Evolutionary conservation across 1,284 basidiomycete genomes (phyloP).

Genomic region (Moesziomyces antarcticus): DNA sequence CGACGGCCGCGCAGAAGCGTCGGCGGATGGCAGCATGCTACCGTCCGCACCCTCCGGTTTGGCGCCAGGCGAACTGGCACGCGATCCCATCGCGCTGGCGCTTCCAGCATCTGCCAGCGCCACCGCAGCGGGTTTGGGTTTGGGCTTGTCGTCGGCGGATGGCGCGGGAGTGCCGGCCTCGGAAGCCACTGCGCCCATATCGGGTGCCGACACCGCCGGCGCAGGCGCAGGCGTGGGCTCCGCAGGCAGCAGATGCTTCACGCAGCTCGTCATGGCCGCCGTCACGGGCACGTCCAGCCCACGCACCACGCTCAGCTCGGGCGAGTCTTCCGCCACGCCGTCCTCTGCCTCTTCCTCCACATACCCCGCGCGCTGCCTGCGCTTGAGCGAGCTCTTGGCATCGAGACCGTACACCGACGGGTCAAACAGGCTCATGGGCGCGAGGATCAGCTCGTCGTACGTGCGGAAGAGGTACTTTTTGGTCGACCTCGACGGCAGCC

Average conservation of each 20-base stretch:
- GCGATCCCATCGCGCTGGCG: slow-evolving; percentile 27
- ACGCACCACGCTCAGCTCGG: slow-evolving; percentile 26
- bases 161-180: slow-evolving; percentile 42
- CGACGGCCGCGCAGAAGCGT: slow-evolving; percentile 37
- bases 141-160: slow-evolving; percentile 7
- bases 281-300: slow-evolving; percentile 52
- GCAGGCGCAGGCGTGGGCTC: slow-evolving; percentile 21
- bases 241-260: slow-evolving; percentile 49
- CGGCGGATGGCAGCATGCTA: slow-evolving; percentile 24
- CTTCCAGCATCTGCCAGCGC: not conserved
- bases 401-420: slow-evolving; percentile 91
- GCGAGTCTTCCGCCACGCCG: slow-evolving; percentile 41
- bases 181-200: slow-evolving; percentile 18
- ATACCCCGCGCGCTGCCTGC: slow-evolving; percentile 16
- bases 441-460: slow-evolving; percentile 95
- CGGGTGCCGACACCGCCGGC: slow-evolving; percentile 19
- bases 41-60: slow-evolving; percentile 13
- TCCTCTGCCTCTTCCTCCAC: slow-evolving; percentile 52
- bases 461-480: slow-evolving; percentile 89
- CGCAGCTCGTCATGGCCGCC: slow-evolving; percentile 55
- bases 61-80: slow-evolving; percentile 20
- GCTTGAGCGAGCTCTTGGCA: slow-evolving; percentile 71
- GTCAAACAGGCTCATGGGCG: slow-evolving; percentile 91
- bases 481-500: slow-evolving; percentile 79
- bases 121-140: slow-evolving; percentile 2